Percentiles rank a stretch among this genome's conserved stretches.
Conservation (phyloP, 2,329 filamentous ascomycete species). For the Xylariaceae sp. region DNA sequence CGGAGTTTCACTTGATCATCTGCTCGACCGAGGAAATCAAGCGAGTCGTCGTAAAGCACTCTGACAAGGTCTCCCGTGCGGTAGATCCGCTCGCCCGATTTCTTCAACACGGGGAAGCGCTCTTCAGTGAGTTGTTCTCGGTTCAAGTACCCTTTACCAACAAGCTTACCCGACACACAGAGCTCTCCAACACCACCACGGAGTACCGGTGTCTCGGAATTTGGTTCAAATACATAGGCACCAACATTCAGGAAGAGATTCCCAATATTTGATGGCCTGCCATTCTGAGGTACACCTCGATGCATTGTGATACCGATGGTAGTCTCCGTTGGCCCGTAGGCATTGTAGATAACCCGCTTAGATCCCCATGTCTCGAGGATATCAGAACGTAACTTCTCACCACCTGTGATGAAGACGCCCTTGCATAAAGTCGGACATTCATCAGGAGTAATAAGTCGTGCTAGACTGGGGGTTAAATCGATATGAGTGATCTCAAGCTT, state of each 20-base stretch:
- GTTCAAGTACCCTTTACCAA: constrained; percentile 86
- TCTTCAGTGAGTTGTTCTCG: constrained; percentile 70
- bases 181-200: constrained; percentile 80
- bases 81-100: constrained; percentile 62
- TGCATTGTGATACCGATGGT: constrained; percentile 92
- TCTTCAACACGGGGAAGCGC: constrained; percentile 62
- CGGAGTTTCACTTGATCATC: constrained; percentile 92
- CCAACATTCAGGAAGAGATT: constrained; percentile 83
- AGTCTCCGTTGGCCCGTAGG: constrained; percentile 85
- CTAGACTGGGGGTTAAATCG: constrained; percentile 83
- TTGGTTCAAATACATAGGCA: constrained; percentile 68
- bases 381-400: constrained; percentile 81
- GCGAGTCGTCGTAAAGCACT: constrained; percentile 71
- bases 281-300: constrained; percentile 69
- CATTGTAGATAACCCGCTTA: constrained; percentile 79
- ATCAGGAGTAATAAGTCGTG: constrained; percentile 69
- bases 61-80: constrained; percentile 85
- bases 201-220: constrained; percentile 65
- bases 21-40: constrained; percentile 80
- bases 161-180: constrained; percentile 79
- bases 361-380: constrained; percentile 83
- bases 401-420: constrained; percentile 90
- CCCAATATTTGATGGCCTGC: constrained; percentile 83
- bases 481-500: constrained; percentile 78
- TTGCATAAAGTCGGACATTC: constrained; percentile 74